Evolutionary conservation across 1,139 yeast genomes (phyloP), one percentile per base, ranked within the genome.

Genomic region (Blastobotrys illinoisensis): DNA sequence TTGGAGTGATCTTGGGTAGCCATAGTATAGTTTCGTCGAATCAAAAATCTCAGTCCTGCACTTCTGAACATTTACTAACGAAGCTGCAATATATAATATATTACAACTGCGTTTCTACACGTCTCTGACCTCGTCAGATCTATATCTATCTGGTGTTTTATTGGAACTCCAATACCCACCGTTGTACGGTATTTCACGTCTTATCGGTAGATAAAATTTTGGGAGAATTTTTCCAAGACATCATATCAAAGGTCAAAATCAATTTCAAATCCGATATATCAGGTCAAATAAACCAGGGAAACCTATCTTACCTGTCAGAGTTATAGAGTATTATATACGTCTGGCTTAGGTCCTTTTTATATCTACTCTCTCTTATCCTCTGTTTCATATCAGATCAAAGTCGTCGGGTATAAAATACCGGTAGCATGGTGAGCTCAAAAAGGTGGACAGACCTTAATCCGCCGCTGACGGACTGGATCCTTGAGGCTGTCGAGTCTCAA

Each of bases 401-500:
- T 26, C 9, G 11, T 5, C 32, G 2, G 32, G 11, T 26, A 11
- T 2, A 5, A 26, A 11, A 11, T 26, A 26, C 5, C 24, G 13
- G 9, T 26, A 54, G 16, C 24, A 50, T 52, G 56, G 48, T 47
- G 28, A 44, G 64, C 19, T 65, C 71, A 9, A 56, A 68, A 58
- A 56, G 54, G 32, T 68, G 72, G 72, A 47, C 56, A 16, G 64
- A 60, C 36, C 46, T 67, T 21, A 52, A 52, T 5, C 69, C 71
- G 5, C 53, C 63, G 6, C 51, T 68, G 55, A 57, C 67, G 4
- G 60, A 66, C 19, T 67, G 70, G 71, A 54, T 68, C 63, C 54
- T 64, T 28, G 86, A 84, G 2, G 96, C 96, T 1, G 77, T 91
- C 26, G 72, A 73, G 18, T 81, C 91, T 1, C 71, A 86, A 61